Evolutionary conservation across 371 early-diverging fungal genomes (phyloP), one percentile per base, ranked within the genome.

Genomic region (Edhazardia aedis): DNA sequence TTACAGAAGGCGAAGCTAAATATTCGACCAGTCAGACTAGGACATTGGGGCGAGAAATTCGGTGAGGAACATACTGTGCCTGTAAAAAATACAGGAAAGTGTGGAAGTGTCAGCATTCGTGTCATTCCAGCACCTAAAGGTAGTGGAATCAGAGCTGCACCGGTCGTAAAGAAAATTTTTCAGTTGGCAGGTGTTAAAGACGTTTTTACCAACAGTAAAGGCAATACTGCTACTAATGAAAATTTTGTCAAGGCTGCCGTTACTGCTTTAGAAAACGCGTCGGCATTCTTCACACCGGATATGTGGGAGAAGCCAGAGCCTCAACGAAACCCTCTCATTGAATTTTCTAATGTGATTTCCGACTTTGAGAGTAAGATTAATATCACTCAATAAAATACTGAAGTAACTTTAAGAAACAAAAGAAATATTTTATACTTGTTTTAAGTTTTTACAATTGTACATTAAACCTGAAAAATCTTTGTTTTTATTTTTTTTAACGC

Each of bases 181-280:
- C 79, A 86, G 76, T 78, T 92, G 58, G 96, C 94, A 67, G 94
- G 96, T 80, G 82, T 93, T 74, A 78, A 81, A 67, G 96, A 96
- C 77, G 83, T 86, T 77, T 96, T 88, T 80, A 89, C 92, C 68
- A 78, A 82, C 58, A 78, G 89, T 68, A 76, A 81, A 62, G 96
- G 96, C 65, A 79, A 82, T 55, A 79, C 79, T 65, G 72, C 65
- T 56, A 78, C 79, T 50, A 76, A 75, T 40, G 79, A 94, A 75
- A 96, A 96, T 85, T 90, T 92, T 72, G 88, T 92, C 74, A 90
- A 90, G 82, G 96, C 96, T 55, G 85, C 88, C 63, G 84, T 96
- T 75, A 79, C 81, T 69, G 94, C 94, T 68, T 87, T 96, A 72
- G 80, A 82, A 72, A 85, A 85, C 78, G 87, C 91, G 63, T 89